Evolutionary conservation across 2,329 filamentous ascomycete species (phyloP).

Genomic region (Byssoonygena ceratinophila): DNA sequence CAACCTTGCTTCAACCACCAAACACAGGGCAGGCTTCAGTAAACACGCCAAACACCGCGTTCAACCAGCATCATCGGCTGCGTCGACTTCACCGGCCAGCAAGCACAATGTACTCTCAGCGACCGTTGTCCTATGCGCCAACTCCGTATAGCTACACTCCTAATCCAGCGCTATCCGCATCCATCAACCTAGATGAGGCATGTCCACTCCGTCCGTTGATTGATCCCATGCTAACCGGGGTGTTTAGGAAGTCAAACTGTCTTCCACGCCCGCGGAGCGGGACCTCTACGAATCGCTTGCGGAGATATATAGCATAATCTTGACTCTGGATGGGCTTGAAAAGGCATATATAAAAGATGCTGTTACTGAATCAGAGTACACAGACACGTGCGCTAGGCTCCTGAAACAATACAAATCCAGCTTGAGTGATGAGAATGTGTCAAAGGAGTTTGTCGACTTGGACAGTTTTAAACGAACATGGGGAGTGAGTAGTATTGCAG

Average conservation of each 20-base stretch:
- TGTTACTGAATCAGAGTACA: conserved; percentile 82
- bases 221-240: conserved; percentile 11
- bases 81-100: neutral
- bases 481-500: conserved; percentile 55
- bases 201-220: conserved; percentile 13
- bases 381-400: conserved; percentile 86
- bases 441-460: conserved; percentile 73
- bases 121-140: conserved; percentile 67
- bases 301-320: conserved; percentile 94
- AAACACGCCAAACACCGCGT: neutral
- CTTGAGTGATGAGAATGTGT: conserved; percentile 79
- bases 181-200: conserved; percentile 89
- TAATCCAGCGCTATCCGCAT: conserved; percentile 68
- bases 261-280: conserved; percentile 73
- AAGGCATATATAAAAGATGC: conserved; percentile 96
- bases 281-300: conserved; percentile 93
- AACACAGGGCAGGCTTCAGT: neutral
- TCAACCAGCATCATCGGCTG: neutral
- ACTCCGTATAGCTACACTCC: conserved; percentile 88
- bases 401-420: conserved; percentile 96
- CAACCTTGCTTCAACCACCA: neutral
- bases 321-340: conserved; percentile 88
- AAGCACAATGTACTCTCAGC: conserved; percentile 37
- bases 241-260: conserved; percentile 80
- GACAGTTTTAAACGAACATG: conserved; percentile 87